phyloP scores from a whole-genome alignment of 139 green algal genomes.

The Coccomyxa sp. region DNA sequence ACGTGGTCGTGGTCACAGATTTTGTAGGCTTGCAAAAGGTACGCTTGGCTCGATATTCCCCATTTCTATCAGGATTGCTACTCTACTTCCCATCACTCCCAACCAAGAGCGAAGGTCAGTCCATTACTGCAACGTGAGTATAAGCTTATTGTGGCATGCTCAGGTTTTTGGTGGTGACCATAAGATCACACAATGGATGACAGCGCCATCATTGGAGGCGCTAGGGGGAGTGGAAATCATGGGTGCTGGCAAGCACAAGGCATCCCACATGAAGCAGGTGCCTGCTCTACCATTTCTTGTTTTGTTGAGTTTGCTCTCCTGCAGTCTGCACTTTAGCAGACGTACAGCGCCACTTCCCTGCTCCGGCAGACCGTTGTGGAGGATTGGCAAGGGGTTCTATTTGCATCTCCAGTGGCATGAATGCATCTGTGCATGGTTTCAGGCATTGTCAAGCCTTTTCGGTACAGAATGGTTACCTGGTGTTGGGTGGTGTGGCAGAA shows the following conservation, averaged over 20 bases:
- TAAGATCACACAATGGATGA: neutral
- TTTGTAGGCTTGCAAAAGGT: neutral
- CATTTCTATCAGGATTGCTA: neutral
- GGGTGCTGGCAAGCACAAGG: neutral
- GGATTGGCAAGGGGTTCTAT: neutral
- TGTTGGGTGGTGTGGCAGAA: neutral
- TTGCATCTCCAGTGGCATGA: neutral
- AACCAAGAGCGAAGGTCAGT: neutral
- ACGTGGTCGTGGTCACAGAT: neutral
- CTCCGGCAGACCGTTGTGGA: neutral
- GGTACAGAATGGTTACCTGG: neutral
- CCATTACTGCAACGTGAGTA: neutral
- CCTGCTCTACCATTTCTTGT: neutral
- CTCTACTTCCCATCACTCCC: neutral
- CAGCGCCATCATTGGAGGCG: neutral
- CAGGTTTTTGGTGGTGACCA: constrained; percentile 1
- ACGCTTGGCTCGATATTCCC: neutral
- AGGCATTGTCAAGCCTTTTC: neutral
- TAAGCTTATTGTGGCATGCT: neutral
- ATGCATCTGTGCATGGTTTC: neutral
- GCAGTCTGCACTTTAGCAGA: neutral
- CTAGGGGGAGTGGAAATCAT: neutral
- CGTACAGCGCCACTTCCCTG: neutral
- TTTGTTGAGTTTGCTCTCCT: neutral
- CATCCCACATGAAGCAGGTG: constrained; percentile 1